These are phyloP conservation scores for Lichtheimia ornata DNA, from an alignment of 371 early-diverging fungal species.

Conservation along the genomic window DNA sequence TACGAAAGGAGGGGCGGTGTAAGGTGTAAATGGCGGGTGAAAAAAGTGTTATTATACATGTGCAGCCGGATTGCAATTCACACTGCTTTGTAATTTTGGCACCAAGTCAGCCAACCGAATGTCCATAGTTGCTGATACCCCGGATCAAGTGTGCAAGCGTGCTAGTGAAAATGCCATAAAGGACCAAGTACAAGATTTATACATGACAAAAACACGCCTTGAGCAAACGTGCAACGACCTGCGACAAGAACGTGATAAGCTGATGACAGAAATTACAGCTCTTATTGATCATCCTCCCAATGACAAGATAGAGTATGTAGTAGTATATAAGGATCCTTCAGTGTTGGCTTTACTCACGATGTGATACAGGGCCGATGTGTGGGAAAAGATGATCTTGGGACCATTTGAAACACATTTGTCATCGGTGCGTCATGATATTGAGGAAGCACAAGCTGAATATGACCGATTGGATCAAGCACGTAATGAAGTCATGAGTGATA, in stretches of 20 bases:
- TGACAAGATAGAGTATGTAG: too few species aligned
- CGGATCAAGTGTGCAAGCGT: too few species aligned
- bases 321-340: not conserved
- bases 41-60: too few species aligned
- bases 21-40: too few species aligned
- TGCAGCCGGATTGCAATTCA: too few species aligned
- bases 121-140: not conserved
- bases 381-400: not conserved
- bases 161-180: not conserved
- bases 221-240: slow-evolving; percentile 18
- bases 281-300: too few species aligned
- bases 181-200: slow-evolving; percentile 8
- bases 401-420: slow-evolving; percentile 4
- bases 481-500: slow-evolving; percentile 45
- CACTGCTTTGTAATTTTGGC: too few species aligned
- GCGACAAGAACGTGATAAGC: slow-evolving; percentile 13
- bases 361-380: not conserved
- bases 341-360: not conserved
- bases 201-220: slow-evolving; percentile 10
- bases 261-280: slow-evolving; percentile 12
- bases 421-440: slow-evolving; percentile 9
- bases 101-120: slow-evolving; percentile 5
- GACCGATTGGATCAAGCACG: slow-evolving; percentile 7
- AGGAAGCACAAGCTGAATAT: slow-evolving; percentile 6
- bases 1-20: too few species aligned